These are phyloP conservation scores for Lineolata rhizophorae DNA, from an alignment of 495 filamentous ascomycete genomes.

Conservation along the genomic window DNA sequence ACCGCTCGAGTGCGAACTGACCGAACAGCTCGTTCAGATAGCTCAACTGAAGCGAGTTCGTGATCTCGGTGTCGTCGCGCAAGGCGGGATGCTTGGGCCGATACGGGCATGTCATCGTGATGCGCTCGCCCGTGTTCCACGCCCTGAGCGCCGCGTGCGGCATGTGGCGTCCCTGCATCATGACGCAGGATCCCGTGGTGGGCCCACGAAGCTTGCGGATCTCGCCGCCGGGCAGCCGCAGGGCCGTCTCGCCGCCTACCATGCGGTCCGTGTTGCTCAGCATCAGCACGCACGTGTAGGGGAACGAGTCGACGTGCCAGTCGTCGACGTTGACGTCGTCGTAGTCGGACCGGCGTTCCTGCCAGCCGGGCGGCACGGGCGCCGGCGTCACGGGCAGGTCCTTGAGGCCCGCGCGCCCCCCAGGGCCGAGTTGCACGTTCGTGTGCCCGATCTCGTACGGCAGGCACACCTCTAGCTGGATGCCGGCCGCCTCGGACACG, in stretches of 20 bases:
- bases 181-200: slow-evolving; percentile 1
- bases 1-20: no score
- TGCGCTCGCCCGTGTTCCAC: background rate
- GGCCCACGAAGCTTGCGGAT: slow-evolving; percentile 8
- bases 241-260: slow-evolving; percentile 9
- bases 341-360: no score
- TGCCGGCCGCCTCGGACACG: background rate
- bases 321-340: slow-evolving; percentile 18
- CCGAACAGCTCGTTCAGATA: no score
- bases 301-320: slow-evolving; percentile 13
- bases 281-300: slow-evolving; percentile 10
- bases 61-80: background rate
- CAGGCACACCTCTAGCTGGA: background rate
- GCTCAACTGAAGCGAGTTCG: no score
- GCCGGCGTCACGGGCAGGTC: background rate
- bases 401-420: background rate
- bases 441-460: background rate
- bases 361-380: no score
- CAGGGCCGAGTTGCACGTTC: background rate
- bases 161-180: background rate
- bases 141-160: background rate
- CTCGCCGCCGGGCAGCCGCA: slow-evolving; percentile 4
- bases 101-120: background rate
- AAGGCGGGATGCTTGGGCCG: background rate
- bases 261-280: slow-evolving; percentile 8